Percentiles rank a stretch among this genome's conserved stretches.
Conservation (phyloP, 306 rosid species). For the Boehmeria nivea region DNA sequence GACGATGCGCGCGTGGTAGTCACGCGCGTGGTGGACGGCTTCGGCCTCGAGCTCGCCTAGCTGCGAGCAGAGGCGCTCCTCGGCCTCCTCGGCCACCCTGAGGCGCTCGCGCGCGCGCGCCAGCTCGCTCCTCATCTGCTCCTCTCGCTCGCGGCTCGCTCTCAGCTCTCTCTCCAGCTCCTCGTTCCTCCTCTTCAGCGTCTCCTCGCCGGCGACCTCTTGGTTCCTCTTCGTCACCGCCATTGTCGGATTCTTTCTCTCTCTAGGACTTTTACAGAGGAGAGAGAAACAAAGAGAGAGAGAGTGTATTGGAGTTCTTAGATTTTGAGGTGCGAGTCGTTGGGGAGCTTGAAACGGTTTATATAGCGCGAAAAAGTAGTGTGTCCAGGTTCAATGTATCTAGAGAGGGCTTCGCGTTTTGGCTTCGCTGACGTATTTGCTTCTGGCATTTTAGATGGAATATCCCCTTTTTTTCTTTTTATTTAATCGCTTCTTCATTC, state of each 20-base stretch:
- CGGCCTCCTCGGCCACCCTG: conserved; percentile 79
- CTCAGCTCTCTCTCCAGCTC: conserved; percentile 67
- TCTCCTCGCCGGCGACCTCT: conserved; percentile 7
- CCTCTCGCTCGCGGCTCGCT: conserved; percentile 65
- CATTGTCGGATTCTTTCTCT: not conserved
- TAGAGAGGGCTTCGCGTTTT: not conserved
- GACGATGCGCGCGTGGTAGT: conserved; percentile 45
- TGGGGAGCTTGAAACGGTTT: not conserved
- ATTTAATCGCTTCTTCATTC: too few relatives aligned
- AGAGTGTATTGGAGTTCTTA: not conserved
- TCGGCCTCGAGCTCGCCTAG: conserved; percentile 88
- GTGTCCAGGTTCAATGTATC: conserved; percentile 34
- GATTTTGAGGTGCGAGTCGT: not conserved
- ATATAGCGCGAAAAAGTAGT: conserved; percentile 7
- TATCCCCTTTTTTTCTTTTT: too few relatives aligned
- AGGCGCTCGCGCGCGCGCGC: conserved; percentile 52
- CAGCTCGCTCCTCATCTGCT: conserved; percentile 49
- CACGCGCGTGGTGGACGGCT: conserved; percentile 65
- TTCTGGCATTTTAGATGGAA: not conserved
- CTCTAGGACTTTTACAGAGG: too few relatives aligned
- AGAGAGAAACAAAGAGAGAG: not conserved
- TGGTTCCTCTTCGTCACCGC: conserved; percentile 20
- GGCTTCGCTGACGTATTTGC: not conserved
- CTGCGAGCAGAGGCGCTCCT: conserved; percentile 90
- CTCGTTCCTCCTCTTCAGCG: conserved; percentile 53